phyloP scores from a whole-genome alignment of 768 basidiomycete species.

The Calocybe gangraenosa region DNA sequence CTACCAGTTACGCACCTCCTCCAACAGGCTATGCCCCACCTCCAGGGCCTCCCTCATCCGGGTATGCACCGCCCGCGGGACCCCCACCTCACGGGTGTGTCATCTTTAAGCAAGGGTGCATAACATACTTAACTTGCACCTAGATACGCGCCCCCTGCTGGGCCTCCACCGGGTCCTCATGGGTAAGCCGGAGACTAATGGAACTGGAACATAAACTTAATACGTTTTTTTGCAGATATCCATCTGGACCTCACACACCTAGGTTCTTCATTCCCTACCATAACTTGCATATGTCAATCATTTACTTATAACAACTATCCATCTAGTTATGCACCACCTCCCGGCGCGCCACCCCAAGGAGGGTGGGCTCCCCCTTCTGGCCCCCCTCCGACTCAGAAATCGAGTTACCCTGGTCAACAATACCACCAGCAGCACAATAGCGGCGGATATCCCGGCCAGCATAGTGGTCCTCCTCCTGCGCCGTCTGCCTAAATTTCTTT shows the following conservation, averaged over 20 bases:
- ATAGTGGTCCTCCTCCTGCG: slow-evolving; percentile 16
- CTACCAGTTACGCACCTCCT: slow-evolving; percentile 18
- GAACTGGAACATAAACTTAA: too few relatives aligned
- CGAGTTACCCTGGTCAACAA: slow-evolving; percentile 38
- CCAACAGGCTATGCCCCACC: slow-evolving; percentile 18
- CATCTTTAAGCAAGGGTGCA: neutral
- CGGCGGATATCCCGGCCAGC: slow-evolving; percentile 29
- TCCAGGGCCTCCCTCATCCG: slow-evolving; percentile 11
- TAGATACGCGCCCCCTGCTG: slow-evolving; percentile 15
- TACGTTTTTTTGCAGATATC: neutral
- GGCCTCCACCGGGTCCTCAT: slow-evolving; percentile 12
- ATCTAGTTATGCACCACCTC: slow-evolving; percentile 14
- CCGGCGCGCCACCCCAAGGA: slow-evolving; percentile 11
- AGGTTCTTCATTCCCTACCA: slow-evolving; percentile 1
- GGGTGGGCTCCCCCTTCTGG: slow-evolving; percentile 21
- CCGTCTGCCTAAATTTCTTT: slow-evolving; percentile 9
- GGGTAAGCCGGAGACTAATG: slow-evolving; percentile 10
- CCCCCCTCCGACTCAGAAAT: slow-evolving; percentile 26
- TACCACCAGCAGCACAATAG: slow-evolving; percentile 28
- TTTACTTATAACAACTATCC: neutral
- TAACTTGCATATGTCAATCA: neutral
- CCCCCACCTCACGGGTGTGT: slow-evolving; percentile 5
- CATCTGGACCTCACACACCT: slow-evolving; percentile 2
- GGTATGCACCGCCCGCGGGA: neutral
- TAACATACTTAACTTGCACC: too few relatives aligned